Percentiles rank a stretch among this genome's conserved stretches.
Conservation (phyloP, 139 green algal genomes). For the Chlorella sp. region DNA sequence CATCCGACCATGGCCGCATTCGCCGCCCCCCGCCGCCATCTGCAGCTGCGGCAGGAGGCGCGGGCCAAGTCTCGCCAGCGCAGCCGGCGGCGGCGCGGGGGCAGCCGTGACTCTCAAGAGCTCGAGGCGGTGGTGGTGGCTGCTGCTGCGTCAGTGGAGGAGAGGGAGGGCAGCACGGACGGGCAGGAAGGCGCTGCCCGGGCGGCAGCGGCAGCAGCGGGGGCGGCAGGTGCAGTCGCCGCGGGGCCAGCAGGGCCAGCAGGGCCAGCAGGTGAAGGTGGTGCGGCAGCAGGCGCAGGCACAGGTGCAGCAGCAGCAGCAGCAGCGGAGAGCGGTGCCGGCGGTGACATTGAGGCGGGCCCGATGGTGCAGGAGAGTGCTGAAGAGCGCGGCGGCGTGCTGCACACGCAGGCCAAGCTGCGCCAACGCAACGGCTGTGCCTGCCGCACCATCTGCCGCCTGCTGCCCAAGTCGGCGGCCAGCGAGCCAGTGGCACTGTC, state of each 20-base stretch:
- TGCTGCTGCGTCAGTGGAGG: not conserved
- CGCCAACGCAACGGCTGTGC: not conserved
- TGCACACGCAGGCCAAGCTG: constrained; percentile 1
- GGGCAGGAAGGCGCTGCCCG: too few species aligned
- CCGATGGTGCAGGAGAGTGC: not conserved
- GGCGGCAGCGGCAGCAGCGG: not conserved
- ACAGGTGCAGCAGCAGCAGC: not conserved
- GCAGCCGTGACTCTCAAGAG: not conserved
- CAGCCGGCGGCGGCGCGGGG: not conserved
- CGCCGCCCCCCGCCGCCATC: too few species aligned
- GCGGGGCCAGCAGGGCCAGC: not conserved
- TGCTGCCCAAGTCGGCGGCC: not conserved
- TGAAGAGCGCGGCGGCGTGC: constrained; percentile 20
- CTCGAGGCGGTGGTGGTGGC: constrained; percentile 7
- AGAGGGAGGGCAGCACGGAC: not conserved
- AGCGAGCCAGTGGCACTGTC: not conserved
- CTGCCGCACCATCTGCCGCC: constrained; percentile 20
- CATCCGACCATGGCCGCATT: too few species aligned
- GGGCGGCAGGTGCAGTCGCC: not conserved
- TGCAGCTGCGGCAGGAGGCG: too few species aligned
- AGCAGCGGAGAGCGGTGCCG: not conserved
- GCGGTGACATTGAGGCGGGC: not conserved
- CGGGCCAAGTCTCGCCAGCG: not conserved
- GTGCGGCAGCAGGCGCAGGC: not conserved
- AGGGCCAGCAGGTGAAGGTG: not conserved